phyloP scores from a whole-genome alignment of 768 basidiomycete genomes.

The Xerocomus spinulosus region DNA sequence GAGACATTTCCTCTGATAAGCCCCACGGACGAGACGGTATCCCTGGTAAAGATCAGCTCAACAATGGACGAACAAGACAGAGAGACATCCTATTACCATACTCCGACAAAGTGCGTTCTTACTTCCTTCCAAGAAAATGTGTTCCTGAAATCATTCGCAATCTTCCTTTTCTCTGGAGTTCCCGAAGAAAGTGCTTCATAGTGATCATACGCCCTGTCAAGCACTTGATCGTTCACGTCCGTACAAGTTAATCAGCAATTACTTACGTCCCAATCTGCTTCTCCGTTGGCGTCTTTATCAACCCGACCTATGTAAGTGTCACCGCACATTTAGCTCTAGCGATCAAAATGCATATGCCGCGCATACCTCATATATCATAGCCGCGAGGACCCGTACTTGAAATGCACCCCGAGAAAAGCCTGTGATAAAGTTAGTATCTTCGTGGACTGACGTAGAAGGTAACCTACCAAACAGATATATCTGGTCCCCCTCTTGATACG shows the following conservation, averaged over 20 bases:
- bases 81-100: constrained; percentile 36
- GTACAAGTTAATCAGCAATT: no score
- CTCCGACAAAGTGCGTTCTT: constrained; percentile 47
- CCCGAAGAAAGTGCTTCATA: constrained; percentile 11
- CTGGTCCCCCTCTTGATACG: constrained; percentile 29
- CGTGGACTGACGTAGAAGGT: not conserved
- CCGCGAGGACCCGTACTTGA: constrained; percentile 37
- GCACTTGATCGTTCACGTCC: not conserved
- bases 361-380: constrained; percentile 36
- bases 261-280: constrained; percentile 30
- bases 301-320: constrained; percentile 29
- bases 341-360: not conserved
- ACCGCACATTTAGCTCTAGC: not conserved
- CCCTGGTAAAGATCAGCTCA: constrained; percentile 38
- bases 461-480: constrained; percentile 33
- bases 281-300: constrained; percentile 28
- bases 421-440: not conserved
- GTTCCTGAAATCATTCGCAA: constrained; percentile 36
- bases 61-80: not conserved
- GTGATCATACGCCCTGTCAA: constrained; percentile 13
- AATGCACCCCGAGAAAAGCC: constrained; percentile 45
- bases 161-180: constrained; percentile 14
- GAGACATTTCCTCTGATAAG: constrained; percentile 40
- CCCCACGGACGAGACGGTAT: constrained; percentile 64
- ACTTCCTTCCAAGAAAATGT: constrained; percentile 42